phyloP scores from a whole-genome alignment of 257 asterid species.

The Galeopsis tetrahit region DNA sequence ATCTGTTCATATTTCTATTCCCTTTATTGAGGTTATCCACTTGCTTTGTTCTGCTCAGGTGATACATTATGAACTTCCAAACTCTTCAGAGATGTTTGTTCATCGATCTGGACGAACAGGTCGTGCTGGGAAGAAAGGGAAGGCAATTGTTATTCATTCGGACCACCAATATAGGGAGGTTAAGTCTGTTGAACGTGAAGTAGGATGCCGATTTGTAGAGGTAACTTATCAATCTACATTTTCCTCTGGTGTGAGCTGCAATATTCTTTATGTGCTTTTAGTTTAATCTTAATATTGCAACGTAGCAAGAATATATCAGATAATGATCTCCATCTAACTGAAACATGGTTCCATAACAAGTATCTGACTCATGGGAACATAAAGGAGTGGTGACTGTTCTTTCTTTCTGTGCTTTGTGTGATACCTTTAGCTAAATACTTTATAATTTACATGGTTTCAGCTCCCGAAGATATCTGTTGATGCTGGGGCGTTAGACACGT shows the following conservation, averaged over 20 bases:
- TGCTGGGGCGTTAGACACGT: constrained; percentile 56
- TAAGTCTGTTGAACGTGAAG: constrained; percentile 82
- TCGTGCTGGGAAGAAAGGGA: constrained; percentile 98
- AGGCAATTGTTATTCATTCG: constrained; percentile 80
- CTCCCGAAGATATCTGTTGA: constrained; percentile 76
- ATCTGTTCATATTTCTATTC: constrained; percentile 3
- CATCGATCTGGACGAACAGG: constrained; percentile 99
- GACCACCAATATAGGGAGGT: constrained; percentile 68
- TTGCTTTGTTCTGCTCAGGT: constrained; percentile 55
- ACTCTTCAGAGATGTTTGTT: constrained; percentile 80
- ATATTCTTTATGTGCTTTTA: constrained; percentile 23
- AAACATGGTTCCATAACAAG: not conserved
- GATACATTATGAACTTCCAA: constrained; percentile 91
- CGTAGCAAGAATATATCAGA: constrained; percentile 1
- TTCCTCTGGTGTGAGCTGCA: constrained; percentile 20
- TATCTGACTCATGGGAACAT: not conserved
- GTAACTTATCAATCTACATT: constrained; percentile 42
- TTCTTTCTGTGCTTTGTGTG: not conserved
- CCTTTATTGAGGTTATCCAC: not conserved
- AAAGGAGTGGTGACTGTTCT: not conserved
- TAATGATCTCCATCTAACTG: constrained; percentile 1
- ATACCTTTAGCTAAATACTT: constrained; percentile 24
- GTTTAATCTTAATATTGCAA: constrained; percentile 18
- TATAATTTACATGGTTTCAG: constrained; percentile 40
- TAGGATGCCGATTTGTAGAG: constrained; percentile 80